These are phyloP conservation scores for Thecaphora thlaspeos DNA, from an alignment of 1,284 basidiomycete genomes.

Conservation along the genomic window DNA sequence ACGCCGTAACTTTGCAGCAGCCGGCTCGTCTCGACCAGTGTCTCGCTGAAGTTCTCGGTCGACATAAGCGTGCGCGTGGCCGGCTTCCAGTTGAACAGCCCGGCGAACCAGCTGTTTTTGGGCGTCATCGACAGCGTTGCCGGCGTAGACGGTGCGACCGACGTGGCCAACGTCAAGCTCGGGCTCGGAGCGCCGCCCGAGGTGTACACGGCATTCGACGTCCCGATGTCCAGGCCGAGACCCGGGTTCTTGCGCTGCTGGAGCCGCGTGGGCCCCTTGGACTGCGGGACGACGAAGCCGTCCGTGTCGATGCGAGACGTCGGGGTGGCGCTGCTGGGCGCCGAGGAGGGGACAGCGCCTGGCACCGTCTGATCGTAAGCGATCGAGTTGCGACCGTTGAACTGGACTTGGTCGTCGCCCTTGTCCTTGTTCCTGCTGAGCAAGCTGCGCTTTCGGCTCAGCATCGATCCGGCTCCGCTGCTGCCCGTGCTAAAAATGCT, in stretches of 20 bases:
- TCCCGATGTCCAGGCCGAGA: conserved; percentile 38
- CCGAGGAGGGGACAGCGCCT: too few species aligned
- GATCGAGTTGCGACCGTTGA: conserved; percentile 22
- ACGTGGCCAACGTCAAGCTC: not conserved
- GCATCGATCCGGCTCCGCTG: conserved; percentile 13
- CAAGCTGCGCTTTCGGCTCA: conserved; percentile 26
- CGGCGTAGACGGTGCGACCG: conserved; percentile 20
- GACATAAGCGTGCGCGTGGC: conserved; percentile 62
- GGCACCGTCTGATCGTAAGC: conserved; percentile 27
- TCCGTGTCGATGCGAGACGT: conserved; percentile 16
- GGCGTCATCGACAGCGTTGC: conserved; percentile 16
- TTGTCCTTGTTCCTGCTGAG: conserved; percentile 24
- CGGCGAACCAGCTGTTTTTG: conserved; percentile 81
- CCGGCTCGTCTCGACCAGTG: conserved; percentile 67
- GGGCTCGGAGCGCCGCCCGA: not conserved
- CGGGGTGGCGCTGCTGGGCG: not conserved
- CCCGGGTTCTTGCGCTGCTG: conserved; percentile 43
- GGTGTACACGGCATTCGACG: not conserved
- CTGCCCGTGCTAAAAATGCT: conserved; percentile 37
- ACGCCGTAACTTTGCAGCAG: conserved; percentile 72
- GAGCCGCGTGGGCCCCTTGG: conserved; percentile 17
- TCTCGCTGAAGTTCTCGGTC: conserved; percentile 64
- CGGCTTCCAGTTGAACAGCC: conserved; percentile 82
- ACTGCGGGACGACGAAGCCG: conserved; percentile 12
- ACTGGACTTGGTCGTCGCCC: conserved; percentile 10